Percentiles rank a stretch among this genome's conserved stretches.
Evolutionary conservation across 148 eudicot species (phyloP).

Genomic region (Amaranthus palmeri): DNA sequence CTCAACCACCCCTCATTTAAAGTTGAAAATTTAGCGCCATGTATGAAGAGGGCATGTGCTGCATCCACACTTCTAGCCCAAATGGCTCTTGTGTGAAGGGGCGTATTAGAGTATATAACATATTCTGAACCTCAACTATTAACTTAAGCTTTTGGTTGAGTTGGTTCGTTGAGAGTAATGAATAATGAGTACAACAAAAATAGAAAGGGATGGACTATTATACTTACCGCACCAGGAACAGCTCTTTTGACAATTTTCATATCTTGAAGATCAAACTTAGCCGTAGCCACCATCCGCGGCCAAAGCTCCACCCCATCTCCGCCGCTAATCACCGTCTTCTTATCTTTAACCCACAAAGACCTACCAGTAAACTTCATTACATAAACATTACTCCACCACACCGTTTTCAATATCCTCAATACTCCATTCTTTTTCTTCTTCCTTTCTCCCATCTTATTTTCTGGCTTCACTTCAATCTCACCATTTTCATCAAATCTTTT

Average conservation of each 20-base stretch:
- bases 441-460: neutral
- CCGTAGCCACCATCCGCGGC: conserved; percentile 64
- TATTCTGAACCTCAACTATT: too few relatives aligned
- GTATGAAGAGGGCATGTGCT: too few relatives aligned
- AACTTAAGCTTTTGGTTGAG: too few relatives aligned
- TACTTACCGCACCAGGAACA: conserved; percentile 54
- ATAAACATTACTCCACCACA: conserved; percentile 44
- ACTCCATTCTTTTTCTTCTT: neutral
- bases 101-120: too few relatives aligned
- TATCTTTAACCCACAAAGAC: conserved; percentile 47
- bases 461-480: conserved; percentile 23
- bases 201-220: neutral
- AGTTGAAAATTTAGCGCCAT: too few relatives aligned
- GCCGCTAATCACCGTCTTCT: conserved; percentile 54
- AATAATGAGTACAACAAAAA: too few relatives aligned
- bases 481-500: conserved; percentile 26
- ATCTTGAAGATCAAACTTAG: conserved; percentile 57
- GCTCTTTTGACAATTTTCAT: conserved; percentile 56
- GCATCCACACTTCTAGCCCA: too few relatives aligned
- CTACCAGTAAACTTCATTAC: conserved; percentile 39
- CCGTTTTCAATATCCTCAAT: conserved; percentile 25
- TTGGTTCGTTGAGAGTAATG: too few relatives aligned
- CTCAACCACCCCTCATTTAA: too few relatives aligned
- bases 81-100: too few relatives aligned
- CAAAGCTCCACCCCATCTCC: conserved; percentile 82